Percentiles rank a stretch among this genome's conserved stretches.
These are phyloP conservation scores for Neofusicoccum ribis DNA, from an alignment of 2,329 filamentous ascomycete species.

Conservation along the genomic window DNA sequence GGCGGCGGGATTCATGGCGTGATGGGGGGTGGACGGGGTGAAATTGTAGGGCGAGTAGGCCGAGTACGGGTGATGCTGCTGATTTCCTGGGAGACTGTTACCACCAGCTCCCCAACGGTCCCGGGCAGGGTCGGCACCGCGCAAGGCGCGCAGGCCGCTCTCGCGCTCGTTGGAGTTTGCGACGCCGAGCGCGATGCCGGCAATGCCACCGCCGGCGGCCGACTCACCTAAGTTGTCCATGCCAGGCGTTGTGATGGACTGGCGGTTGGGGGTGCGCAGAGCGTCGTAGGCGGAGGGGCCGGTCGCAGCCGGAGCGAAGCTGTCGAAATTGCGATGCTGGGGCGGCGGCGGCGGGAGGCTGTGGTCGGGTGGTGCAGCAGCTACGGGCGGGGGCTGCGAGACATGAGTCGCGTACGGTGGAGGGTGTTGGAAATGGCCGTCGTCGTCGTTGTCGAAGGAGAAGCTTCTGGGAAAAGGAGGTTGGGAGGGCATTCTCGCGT, in stretches of 20 bases:
- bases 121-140: slow-evolving; percentile 30
- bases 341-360: slow-evolving; percentile 2
- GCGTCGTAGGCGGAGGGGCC: neutral
- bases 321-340: neutral
- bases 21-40: slow-evolving; percentile 23
- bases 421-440: neutral
- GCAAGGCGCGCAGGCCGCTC: slow-evolving; percentile 64
- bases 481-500: slow-evolving; percentile 17
- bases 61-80: slow-evolving; percentile 5
- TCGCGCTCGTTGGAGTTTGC: slow-evolving; percentile 61
- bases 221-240: slow-evolving; percentile 63
- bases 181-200: slow-evolving; percentile 66
- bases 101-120: neutral
- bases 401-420: slow-evolving; percentile 3
- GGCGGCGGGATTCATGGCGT: slow-evolving; percentile 41
- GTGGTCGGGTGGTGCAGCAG: neutral
- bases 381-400: neutral
- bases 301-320: neutral
- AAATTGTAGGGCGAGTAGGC: slow-evolving; percentile 11
- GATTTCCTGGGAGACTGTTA: slow-evolving; percentile 8
- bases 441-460: slow-evolving; percentile 16
- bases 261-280: neutral
- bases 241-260: slow-evolving; percentile 55
- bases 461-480: slow-evolving; percentile 14
- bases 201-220: slow-evolving; percentile 64